Evolutionary conservation across 495 filamentous ascomycete genomes (phyloP).

Genomic region (Aspergillus mulundensis): DNA sequence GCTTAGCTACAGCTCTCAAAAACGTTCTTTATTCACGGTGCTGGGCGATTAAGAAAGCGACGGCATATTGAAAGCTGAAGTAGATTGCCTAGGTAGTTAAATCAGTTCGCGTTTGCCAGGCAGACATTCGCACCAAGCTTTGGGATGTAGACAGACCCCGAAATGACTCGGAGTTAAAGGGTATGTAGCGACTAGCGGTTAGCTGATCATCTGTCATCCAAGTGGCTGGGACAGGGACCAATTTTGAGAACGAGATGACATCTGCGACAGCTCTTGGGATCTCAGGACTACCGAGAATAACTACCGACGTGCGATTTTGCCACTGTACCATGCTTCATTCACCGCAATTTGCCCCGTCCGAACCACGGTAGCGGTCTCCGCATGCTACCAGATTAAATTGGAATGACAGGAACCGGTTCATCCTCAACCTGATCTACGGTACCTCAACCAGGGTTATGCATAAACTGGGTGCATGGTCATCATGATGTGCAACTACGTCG

Average conservation of each 20-base stretch:
- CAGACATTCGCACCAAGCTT: too few relatives aligned
- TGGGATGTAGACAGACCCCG: not conserved
- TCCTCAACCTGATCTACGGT: not conserved
- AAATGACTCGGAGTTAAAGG: not conserved
- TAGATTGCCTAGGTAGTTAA: too few relatives aligned
- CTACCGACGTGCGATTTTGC: not conserved
- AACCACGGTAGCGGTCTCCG: not conserved
- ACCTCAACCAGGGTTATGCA: not conserved
- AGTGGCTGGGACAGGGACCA: not conserved
- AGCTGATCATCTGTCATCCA: not conserved
- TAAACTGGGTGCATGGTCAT: not conserved
- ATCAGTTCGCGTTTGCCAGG: too few relatives aligned
- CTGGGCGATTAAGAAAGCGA: too few relatives aligned
- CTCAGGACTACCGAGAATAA: not conserved
- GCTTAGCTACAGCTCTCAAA: too few relatives aligned
- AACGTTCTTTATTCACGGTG: too few relatives aligned
- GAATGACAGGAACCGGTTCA: not conserved
- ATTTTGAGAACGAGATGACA: not conserved
- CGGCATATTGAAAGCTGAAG: too few relatives aligned
- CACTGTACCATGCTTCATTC: not conserved
- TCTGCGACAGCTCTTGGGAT: not conserved
- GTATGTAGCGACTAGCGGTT: not conserved
- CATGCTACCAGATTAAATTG: not conserved
- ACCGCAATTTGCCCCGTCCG: not conserved
- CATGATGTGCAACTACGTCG: not conserved